Conservation (phyloP, 345 rosid genomes). For the Camelina hispida region DNA sequence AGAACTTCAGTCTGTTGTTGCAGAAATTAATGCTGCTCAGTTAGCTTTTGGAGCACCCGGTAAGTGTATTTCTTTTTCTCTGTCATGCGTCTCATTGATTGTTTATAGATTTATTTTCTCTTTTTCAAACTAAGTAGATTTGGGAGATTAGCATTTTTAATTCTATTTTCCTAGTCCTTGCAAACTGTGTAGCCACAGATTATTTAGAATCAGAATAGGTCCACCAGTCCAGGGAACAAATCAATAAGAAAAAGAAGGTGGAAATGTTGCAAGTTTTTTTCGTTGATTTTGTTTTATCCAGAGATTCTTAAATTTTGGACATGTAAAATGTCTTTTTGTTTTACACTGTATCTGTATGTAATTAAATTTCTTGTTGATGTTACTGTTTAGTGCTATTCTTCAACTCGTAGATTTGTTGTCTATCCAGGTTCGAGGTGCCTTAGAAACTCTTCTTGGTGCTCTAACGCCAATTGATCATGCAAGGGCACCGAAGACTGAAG, state of each 20-base stretch:
- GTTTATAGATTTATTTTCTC: neutral
- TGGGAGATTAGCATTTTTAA: neutral
- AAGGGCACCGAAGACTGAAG: constrained; percentile 75
- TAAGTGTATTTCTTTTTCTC: constrained; percentile 38
- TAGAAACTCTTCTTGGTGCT: constrained; percentile 93
- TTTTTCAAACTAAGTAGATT: neutral
- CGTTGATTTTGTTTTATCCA: constrained; percentile 14
- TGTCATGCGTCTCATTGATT: neutral
- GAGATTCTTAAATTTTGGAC: neutral
- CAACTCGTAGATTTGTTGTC: constrained; percentile 13
- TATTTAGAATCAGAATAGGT: constrained; percentile 17
- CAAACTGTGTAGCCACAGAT: neutral
- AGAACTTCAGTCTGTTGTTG: constrained; percentile 92
- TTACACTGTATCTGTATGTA: constrained; percentile 19
- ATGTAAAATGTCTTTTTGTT: constrained; percentile 15
- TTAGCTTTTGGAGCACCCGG: constrained; percentile 95
- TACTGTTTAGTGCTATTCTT: constrained; percentile 17
- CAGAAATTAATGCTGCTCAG: constrained; percentile 83
- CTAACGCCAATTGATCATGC: constrained; percentile 84
- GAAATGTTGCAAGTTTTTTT: neutral
- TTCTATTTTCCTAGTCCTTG: constrained; percentile 1
- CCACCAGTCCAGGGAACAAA: constrained; percentile 16
- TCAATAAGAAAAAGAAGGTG: constrained; percentile 14
- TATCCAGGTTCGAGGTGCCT: constrained; percentile 83
- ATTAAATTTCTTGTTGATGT: constrained; percentile 1